Conservation (phyloP, 2,329 filamentous ascomycete genomes). For the Bipolaris cookei region DNA sequence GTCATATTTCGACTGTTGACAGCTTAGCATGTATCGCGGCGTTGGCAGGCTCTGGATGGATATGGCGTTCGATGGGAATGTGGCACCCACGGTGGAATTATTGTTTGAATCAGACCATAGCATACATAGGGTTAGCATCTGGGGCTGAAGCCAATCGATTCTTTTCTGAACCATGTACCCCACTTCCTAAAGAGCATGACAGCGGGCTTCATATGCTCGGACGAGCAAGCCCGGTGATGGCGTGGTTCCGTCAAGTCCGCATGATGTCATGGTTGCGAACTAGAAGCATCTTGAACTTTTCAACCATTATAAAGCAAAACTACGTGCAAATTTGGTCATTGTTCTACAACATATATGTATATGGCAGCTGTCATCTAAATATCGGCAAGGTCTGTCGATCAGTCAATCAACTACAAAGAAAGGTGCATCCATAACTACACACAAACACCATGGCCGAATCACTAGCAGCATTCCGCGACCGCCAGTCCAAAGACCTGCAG, state of each 20-base stretch:
- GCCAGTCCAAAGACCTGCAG: slow-evolving; percentile 36
- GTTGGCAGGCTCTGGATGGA: slow-evolving; percentile 14
- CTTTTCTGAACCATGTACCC: not conserved
- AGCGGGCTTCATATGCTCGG: slow-evolving; percentile 5
- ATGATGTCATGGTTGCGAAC: slow-evolving; percentile 24
- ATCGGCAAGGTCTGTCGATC: not conserved
- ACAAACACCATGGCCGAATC: slow-evolving; percentile 35
- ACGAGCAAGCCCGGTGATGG: not conserved
- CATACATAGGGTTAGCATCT: slow-evolving; percentile 3
- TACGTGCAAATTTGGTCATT: not conserved
- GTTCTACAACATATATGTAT: not conserved
- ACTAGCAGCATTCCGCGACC: slow-evolving; percentile 41
- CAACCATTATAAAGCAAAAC: not conserved
- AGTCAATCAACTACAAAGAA: not conserved
- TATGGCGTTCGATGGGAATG: slow-evolving; percentile 15
- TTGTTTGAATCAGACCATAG: slow-evolving; percentile 1
- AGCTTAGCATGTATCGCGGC: slow-evolving; percentile 10
- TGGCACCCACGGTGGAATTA: not conserved
- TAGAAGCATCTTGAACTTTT: slow-evolving; percentile 12
- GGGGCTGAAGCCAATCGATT: not conserved
- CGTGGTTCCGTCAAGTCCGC: slow-evolving; percentile 15
- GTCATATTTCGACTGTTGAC: slow-evolving; percentile 1
- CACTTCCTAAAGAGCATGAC: not conserved
- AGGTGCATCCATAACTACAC: not conserved
- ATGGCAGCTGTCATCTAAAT: not conserved